phyloP scores from a whole-genome alignment of 2,329 filamentous ascomycete species.

The Epichloe typhina region DNA sequence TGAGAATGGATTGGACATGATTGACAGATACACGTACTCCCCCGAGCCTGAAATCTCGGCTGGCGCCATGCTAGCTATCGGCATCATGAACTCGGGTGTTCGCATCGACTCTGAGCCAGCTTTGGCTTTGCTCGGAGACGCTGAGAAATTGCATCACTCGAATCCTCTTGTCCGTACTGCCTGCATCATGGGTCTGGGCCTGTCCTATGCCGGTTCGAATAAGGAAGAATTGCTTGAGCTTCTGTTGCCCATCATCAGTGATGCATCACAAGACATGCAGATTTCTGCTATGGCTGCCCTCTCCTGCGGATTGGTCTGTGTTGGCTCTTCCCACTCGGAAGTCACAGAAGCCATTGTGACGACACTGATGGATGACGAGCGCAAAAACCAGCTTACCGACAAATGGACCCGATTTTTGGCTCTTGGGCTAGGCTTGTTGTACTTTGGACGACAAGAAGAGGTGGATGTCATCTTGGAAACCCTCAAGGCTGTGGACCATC shows the following conservation, averaged over 20 bases:
- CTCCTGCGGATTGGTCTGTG: slow-evolving; percentile 78
- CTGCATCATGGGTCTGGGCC: slow-evolving; percentile 88
- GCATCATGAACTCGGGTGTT: slow-evolving; percentile 91
- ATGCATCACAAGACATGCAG: slow-evolving; percentile 81
- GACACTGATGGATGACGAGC: slow-evolving; percentile 86
- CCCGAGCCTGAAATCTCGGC: slow-evolving; percentile 72
- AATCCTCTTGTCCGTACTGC: slow-evolving; percentile 67
- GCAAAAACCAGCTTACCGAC: slow-evolving; percentile 80
- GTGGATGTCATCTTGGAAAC: slow-evolving; percentile 98
- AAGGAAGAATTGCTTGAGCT: slow-evolving; percentile 78
- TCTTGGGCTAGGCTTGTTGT: slow-evolving; percentile 81
- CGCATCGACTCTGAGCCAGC: slow-evolving; percentile 82
- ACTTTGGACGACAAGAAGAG: slow-evolving; percentile 94
- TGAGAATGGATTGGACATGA: slow-evolving; percentile 80
- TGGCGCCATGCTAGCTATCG: slow-evolving; percentile 82
- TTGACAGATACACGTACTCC: slow-evolving; percentile 88
- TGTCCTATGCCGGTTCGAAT: slow-evolving; percentile 90
- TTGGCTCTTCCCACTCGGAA: slow-evolving; percentile 82
- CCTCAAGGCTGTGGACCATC: slow-evolving; percentile 90
- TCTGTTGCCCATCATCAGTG: slow-evolving; percentile 75
- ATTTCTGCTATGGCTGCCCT: slow-evolving; percentile 92
- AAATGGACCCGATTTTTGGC: slow-evolving; percentile 98
- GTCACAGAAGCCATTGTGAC: slow-evolving; percentile 86
- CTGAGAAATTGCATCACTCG: slow-evolving; percentile 66
- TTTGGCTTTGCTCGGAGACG: slow-evolving; percentile 69